Evolutionary conservation across 2,329 filamentous ascomycete genomes (phyloP), one percentile per base, ranked within the genome.

Genomic region (Raffaelea arxii): DNA sequence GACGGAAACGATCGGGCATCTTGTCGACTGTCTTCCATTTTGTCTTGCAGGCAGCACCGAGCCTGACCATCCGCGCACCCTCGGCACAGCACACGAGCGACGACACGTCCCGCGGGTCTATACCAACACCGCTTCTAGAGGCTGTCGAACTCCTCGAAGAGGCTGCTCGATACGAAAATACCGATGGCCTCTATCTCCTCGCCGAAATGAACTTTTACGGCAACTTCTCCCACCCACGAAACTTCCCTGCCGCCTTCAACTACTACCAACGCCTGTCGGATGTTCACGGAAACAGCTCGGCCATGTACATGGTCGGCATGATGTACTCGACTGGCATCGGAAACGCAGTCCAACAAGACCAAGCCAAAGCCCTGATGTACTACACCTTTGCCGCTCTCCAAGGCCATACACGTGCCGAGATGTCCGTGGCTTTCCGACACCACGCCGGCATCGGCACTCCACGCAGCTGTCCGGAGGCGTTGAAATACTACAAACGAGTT

Each of bases 131-230:
- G 25, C 64, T 78, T 5, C 57, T 68, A 22, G 70, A 72, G 25
- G 75, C 75, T 5, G 71, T 78, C 22, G 64, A 65, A 46, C 63
- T 77, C 21, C 68, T 80, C 19, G 66, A 78, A 50, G 64, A 72
- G 47, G 72, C 76, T 1, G 71, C 74, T 14, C 62, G 64, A 16
- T 65, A 71, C 51, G 77, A 78, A 53, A 80, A 88, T 59, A 76
- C 86, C 2, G 90, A 98, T 62, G 92, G 92, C 5, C 78, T 97
- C 40, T 95, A 84, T 59, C 71, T 94, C 16, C 74, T 98, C 22
- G 92, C 87, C 18, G 87, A 98, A 62, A 83, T 98, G 75, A 95
- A 94, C 69, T 97, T 97, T 65, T 89, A 92, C 58, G 92, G 92
- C 61, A 96, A 97, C 65, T 94, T 84, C 65, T 85, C 86, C 21